Evolutionary conservation across 2,329 filamentous ascomycete species (phyloP).

Genomic region (Apiospora marii): DNA sequence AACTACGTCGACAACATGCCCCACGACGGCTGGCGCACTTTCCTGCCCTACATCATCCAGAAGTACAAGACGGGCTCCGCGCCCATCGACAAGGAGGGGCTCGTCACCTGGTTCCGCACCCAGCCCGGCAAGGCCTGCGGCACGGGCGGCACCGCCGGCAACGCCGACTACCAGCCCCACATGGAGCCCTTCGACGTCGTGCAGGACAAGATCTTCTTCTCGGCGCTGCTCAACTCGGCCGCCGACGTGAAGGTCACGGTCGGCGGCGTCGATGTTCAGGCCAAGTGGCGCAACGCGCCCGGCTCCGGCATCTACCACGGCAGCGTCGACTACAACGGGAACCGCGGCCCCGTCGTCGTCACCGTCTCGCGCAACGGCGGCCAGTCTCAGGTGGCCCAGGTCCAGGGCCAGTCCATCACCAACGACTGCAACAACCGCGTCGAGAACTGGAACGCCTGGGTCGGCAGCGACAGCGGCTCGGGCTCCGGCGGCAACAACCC

Average conservation of each 20-base stretch:
- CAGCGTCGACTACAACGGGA: neutral
- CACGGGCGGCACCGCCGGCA: conserved; percentile 10
- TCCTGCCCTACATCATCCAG: conserved; percentile 47
- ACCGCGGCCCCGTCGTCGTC: conserved; percentile 9
- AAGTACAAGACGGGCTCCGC: conserved; percentile 56
- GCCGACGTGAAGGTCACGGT: conserved; percentile 10
- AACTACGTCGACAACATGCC: conserved; percentile 21
- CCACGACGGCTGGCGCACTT: conserved; percentile 18
- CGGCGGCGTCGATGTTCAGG: neutral
- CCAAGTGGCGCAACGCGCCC: conserved; percentile 12
- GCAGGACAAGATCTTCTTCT: conserved; percentile 18
- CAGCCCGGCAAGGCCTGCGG: neutral
- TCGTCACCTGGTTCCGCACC: conserved; percentile 53
- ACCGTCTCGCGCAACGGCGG: conserved; percentile 31
- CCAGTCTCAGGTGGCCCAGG: conserved; percentile 33
- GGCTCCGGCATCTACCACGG: conserved; percentile 4
- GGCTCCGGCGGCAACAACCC: neutral
- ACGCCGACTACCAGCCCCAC: neutral
- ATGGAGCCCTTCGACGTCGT: neutral
- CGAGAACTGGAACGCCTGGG: conserved; percentile 48
- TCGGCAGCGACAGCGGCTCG: conserved; percentile 35
- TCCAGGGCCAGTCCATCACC: conserved; percentile 38
- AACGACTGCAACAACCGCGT: conserved; percentile 36
- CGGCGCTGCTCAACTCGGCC: conserved; percentile 14
- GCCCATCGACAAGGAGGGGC: conserved; percentile 40